phyloP scores from a whole-genome alignment of 768 basidiomycete species.

The Flagelloscypha sp. region DNA sequence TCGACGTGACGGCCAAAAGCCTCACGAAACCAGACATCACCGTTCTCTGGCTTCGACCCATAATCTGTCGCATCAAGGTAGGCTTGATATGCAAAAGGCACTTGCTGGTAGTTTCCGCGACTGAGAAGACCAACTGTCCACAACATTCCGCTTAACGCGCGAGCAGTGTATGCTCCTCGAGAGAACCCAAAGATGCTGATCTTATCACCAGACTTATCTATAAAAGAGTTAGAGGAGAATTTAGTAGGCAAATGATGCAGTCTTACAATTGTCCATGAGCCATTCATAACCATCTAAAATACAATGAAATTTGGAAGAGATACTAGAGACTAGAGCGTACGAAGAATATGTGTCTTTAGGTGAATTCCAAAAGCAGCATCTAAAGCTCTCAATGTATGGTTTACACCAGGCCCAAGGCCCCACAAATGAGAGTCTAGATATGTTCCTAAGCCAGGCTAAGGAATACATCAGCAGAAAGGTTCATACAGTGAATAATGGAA shows the following conservation, averaged over 20 bases:
- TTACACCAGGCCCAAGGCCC: conserved; percentile 58
- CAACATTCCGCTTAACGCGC: conserved; percentile 70
- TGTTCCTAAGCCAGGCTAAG: too few relatives aligned
- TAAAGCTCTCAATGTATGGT: conserved; percentile 48
- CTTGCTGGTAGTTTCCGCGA: conserved; percentile 57
- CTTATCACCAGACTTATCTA: conserved; percentile 58
- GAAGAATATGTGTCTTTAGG: conserved; percentile 67
- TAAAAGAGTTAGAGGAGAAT: too few relatives aligned
- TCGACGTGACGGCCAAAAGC: conserved; percentile 40
- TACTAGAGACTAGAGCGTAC: conserved; percentile 29
- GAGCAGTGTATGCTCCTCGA: conserved; percentile 55
- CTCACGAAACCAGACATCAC: conserved; percentile 43
- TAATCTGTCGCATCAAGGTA: conserved; percentile 36
- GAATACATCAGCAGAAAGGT: too few relatives aligned
- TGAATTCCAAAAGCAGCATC: conserved; percentile 52
- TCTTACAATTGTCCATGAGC: conserved; percentile 77
- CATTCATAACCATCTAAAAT: conserved; percentile 60
- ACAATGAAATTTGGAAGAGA: too few relatives aligned
- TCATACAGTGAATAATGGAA: too few relatives aligned
- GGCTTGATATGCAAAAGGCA: conserved; percentile 68
- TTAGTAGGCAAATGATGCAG: too few relatives aligned
- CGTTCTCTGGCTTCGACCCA: conserved; percentile 33
- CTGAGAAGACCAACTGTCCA: conserved; percentile 70
- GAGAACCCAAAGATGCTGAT: conserved; percentile 78
- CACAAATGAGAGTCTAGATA: too few relatives aligned